Evolutionary conservation across 345 rosid genomes (phyloP), one percentile per base, ranked within the genome.

Genomic region (Murraya koenigii): DNA sequence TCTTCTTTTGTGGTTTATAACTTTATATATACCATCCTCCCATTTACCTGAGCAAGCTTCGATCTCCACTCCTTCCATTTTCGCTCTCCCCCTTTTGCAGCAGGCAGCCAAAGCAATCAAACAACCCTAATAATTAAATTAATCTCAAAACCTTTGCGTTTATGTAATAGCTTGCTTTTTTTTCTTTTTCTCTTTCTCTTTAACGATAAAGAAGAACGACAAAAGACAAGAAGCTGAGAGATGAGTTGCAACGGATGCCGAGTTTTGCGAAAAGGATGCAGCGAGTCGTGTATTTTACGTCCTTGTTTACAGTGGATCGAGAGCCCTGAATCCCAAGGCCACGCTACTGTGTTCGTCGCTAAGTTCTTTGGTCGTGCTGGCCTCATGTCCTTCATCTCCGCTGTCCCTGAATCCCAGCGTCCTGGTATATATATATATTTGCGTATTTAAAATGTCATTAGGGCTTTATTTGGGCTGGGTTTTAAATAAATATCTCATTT

Each of bases 221-320:
- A 47, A 39, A 38, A 19, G 20, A 58, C 3, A 41, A 13, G 44
- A 5, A 20, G 26, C 19, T 25, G 39, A 52, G 55, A 15, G 26
- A 95, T 96, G 99, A 96, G 99, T 62, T 96, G 99, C 93, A 96
- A 92, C 88, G 99, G 99, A 0, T 96, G 98, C 84, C 84, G 98
- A 79, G 99, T 96, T 36, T 84, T 96, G 17, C 92, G 99, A 22
- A 96, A 96, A 79, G 99, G 99, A 3, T 96, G 99, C 90, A 92
- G 99, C 70, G 99, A 96, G 79, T 85, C 86, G 15, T 96, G 99
- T 78, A 86, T 96, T 56, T 81, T 96, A 49, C 90, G 99, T 14
- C 97, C 98, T 2, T 94, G 99, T 74, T 82, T 96, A 61, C 97
- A 90, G 78, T 90, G 97, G 98, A 96, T 96, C 73, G 98, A 93